These are phyloP conservation scores for Fraxinus baroniana DNA, from an alignment of 305 asterid species.

Conservation along the genomic window DNA sequence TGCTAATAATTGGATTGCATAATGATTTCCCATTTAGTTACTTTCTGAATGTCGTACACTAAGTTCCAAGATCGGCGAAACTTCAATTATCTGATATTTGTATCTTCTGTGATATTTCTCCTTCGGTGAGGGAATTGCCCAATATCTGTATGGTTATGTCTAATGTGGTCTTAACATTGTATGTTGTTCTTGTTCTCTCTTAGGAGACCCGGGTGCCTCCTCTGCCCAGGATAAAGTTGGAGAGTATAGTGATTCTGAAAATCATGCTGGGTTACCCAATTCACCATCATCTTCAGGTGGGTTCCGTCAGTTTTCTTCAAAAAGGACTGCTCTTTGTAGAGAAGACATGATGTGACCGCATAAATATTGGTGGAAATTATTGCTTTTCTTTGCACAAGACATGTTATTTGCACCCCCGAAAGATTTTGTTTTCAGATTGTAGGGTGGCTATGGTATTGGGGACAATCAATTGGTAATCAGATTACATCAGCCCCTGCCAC, in stretches of 20 bases:
- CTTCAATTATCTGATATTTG: neutral
- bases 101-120: neutral
- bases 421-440: slow-evolving; percentile 71
- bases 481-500: slow-evolving; percentile 80
- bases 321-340: slow-evolving; percentile 97
- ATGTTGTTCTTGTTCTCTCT: slow-evolving; percentile 11
- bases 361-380: slow-evolving; percentile 76
- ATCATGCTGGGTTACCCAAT: slow-evolving; percentile 69
- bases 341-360: slow-evolving; percentile 95
- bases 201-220: slow-evolving; percentile 85
- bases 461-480: slow-evolving; percentile 76
- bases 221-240: slow-evolving; percentile 66
- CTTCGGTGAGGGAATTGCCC: neutral
- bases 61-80: neutral
- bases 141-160: neutral
- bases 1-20: slow-evolving; percentile 14
- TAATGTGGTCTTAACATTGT: slow-evolving; percentile 14
- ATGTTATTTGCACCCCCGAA: slow-evolving; percentile 70
- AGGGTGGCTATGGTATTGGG: slow-evolving; percentile 97
- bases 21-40: neutral
- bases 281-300: slow-evolving; percentile 99
- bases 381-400: slow-evolving; percentile 70
- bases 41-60: slow-evolving; percentile 4
- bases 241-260: slow-evolving; percentile 67
- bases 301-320: slow-evolving; percentile 98